Evolutionary conservation across 73 alveolate species (phyloP).

Genomic region (Stentor coeruleus): DNA sequence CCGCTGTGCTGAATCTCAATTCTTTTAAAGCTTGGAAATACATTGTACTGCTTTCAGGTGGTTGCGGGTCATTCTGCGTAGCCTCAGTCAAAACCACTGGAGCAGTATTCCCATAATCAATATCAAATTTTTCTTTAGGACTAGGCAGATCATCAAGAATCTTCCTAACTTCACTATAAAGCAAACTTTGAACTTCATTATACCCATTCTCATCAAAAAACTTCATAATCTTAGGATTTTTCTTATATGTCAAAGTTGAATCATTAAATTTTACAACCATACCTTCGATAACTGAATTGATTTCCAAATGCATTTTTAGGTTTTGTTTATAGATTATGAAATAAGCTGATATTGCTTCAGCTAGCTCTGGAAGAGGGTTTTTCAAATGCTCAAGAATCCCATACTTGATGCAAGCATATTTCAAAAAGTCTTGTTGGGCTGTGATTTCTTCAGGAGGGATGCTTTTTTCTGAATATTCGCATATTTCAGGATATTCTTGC

Average conservation of each 20-base stretch:
- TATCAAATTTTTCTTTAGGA: background rate
- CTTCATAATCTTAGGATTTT: background rate
- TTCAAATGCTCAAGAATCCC: constrained; percentile 9
- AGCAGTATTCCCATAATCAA: background rate
- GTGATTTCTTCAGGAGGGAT: background rate
- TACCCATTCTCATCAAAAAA: background rate
- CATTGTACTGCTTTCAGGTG: background rate
- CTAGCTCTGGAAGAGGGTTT: background rate
- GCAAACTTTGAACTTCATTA: too few relatives aligned
- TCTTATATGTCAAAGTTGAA: background rate
- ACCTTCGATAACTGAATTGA: background rate
- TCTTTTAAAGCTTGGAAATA: constrained; percentile 5
- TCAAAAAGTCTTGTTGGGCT: background rate
- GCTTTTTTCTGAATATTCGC: background rate
- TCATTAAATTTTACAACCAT: background rate
- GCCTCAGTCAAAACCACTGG: constrained; percentile 2
- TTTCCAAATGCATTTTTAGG: background rate
- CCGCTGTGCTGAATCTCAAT: background rate
- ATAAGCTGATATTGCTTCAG: background rate
- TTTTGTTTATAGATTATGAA: background rate
- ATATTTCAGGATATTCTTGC: too few relatives aligned
- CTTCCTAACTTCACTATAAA: background rate
- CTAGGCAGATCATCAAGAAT: background rate
- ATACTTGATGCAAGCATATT: background rate
- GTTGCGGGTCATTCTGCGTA: constrained; percentile 17